Percentiles rank a stretch among this genome's conserved stretches.
Conservation (phyloP, 2,329 filamentous ascomycete genomes). For the Phialocephala subalpina region DNA sequence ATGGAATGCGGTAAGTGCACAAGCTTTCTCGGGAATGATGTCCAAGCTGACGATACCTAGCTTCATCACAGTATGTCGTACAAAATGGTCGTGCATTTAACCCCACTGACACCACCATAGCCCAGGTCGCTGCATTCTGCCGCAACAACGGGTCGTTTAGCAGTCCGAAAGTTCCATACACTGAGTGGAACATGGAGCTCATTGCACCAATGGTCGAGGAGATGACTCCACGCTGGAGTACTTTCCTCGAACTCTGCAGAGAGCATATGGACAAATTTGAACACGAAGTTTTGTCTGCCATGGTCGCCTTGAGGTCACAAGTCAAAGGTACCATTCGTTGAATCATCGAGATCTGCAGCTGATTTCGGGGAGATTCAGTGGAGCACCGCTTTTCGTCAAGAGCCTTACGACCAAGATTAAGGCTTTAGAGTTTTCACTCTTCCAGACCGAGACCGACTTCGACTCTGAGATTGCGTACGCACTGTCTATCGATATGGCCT, state of each 20-base stretch:
- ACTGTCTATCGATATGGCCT: neutral
- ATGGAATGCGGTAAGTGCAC: neutral
- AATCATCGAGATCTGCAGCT: neutral
- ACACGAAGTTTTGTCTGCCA: neutral
- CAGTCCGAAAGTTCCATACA: neutral
- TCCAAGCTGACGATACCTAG: neutral
- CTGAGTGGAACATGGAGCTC: constrained; percentile 17
- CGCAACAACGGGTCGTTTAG: constrained; percentile 3
- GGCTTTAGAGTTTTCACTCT: constrained; percentile 7
- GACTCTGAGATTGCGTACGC: neutral
- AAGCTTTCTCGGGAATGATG: neutral
- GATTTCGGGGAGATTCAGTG: constrained; percentile 12
- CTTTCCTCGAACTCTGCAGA: neutral
- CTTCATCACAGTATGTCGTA: neutral
- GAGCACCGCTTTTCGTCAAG: constrained; percentile 18
- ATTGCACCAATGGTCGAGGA: constrained; percentile 10
- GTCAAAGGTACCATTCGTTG: constrained; percentile 3
- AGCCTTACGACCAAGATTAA: constrained; percentile 8
- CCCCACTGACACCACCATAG: neutral
- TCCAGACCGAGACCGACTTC: neutral
- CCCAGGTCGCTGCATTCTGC: constrained; percentile 9
- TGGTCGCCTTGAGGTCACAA: neutral
- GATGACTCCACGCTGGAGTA: constrained; percentile 10
- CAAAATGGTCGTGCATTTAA: neutral
- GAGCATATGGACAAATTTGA: neutral